Evolutionary conservation across 108 stramenopile genomes (phyloP), one percentile per base, ranked within the genome.

Genomic region (Cyclostephanos invisitatus): DNA sequence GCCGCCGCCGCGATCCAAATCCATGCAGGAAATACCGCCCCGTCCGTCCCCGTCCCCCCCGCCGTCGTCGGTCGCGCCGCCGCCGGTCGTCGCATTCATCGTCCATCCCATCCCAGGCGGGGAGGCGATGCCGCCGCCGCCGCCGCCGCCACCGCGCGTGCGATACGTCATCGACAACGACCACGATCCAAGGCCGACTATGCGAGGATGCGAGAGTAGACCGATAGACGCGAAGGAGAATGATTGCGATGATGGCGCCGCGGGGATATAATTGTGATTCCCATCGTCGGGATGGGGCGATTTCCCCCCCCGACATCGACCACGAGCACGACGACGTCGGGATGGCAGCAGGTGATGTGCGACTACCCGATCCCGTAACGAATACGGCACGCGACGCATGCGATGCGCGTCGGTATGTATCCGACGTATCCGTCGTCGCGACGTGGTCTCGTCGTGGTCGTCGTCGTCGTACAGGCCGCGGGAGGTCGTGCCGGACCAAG

Each of bases 1-100:
- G 14, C 48, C 66, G 24, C 61, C 15, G 0, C 72, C 78, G 12
- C 66, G 66, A 57, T 80, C 72, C 42, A 80, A 27, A 55, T 67
- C 71, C 78, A 80, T 80, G 54, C 72, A 80, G 10, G 72, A 48
- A n/a, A 80, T 73, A 15, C 78, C 78, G 37, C 5, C 27, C 15
- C 35, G 28, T 17, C 18, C 15, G 0, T 15, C 44, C 15, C 44
- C 44, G 14, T 1, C 7, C 7, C 1, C 40, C 7, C 2, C 2
- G 15, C 44, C 15, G 44, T 44, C 36, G 17, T 37, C 20, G 28
- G 12, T 60, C 36, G 15, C 20, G 54, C 5, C 18, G 20, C 18
- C 8, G 55, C 4, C 50, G 22, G 4, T 22, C 50, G 22, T 51
- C 22, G 20, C 53, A 8, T 27, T 24, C 10, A 21, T 32, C 32